Percentiles rank a stretch among this genome's conserved stretches.
Evolutionary conservation across 495 filamentous ascomycete genomes (phyloP).

Genomic region (Podospora pseudopauciseta): DNA sequence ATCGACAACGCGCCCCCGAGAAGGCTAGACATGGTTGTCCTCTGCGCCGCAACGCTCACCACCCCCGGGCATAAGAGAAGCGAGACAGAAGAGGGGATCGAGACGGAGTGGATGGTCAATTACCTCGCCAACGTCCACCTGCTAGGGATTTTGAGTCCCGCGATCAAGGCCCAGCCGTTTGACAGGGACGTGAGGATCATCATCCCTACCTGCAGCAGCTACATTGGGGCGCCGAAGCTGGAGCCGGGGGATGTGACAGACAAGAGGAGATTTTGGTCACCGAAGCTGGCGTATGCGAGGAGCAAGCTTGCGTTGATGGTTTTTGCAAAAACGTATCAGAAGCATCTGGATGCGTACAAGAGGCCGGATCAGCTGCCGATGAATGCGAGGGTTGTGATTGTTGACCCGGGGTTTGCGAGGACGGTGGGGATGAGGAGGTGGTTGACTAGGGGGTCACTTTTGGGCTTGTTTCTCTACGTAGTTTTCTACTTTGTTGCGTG

Average conservation of each 20-base stretch:
- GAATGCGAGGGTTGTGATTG: slow-evolving; percentile 75
- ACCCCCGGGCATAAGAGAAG: slow-evolving; percentile 53
- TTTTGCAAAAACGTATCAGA: slow-evolving; percentile 84
- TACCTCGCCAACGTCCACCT: slow-evolving; percentile 95
- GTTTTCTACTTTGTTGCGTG: slow-evolving; percentile 76
- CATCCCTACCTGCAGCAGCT: slow-evolving; percentile 79
- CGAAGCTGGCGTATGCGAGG: slow-evolving; percentile 63
- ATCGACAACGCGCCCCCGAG: slow-evolving; percentile 91
- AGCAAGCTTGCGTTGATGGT: slow-evolving; percentile 88
- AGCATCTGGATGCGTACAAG: slow-evolving; percentile 75
- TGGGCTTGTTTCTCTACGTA: slow-evolving; percentile 76
- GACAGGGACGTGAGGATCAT: slow-evolving; percentile 90
- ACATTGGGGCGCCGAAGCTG: slow-evolving; percentile 68
- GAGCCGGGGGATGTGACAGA: slow-evolving; percentile 36
- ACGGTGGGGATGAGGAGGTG: slow-evolving; percentile 85
- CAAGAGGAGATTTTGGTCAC: slow-evolving; percentile 46
- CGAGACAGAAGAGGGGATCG: slow-evolving; percentile 71
- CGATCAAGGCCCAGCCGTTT: slow-evolving; percentile 81
- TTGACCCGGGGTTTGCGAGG: slow-evolving; percentile 78
- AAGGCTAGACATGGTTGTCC: slow-evolving; percentile 87
- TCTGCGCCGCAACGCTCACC: slow-evolving; percentile 75
- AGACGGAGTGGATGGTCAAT: slow-evolving; percentile 89
- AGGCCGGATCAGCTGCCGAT: slow-evolving; percentile 77
- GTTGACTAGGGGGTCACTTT: slow-evolving; percentile 77
- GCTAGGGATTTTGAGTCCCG: slow-evolving; percentile 82